Base-by-base conservation (phyloP, 345 rosid genomes). In the Theobroma cacao region DNA sequence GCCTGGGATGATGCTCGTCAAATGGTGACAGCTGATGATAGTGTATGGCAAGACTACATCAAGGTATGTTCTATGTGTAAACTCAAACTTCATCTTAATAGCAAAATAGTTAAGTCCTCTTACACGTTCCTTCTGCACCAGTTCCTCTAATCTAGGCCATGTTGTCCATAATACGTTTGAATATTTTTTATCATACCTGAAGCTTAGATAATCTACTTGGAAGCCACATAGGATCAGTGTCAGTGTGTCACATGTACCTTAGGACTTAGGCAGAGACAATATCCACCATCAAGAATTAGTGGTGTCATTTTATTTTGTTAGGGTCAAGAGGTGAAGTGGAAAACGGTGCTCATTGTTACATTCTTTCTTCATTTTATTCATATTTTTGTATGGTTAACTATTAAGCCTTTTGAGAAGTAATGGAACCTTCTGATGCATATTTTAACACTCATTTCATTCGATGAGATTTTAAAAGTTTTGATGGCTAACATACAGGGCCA, bases 1-100 rank as follows among this genome's bases (percentile, higher is more conserved):
- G 60, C 81, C 65, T 94, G 98, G 98, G 91, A 94, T 82, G 92
- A 91, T 83, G 83, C 89, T 55, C 93, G 93, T 43, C 92, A 91
- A 84, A 91, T 90, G 98, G 91, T 91, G 81, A 87, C 88, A 43
- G 97, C 97, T 40, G 93, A 94, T 83, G 94, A 92, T 86, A 82
- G 67, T 77, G 91, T 90, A 20, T 94, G 98, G 98, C 98, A 93
- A 83, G 94, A 88, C 48, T 88, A 90, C 80, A 91, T 93, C 71
- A 90, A 93, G 97, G 98, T 92, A 74, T 28, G 78, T 50, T 59
- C 41, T 43, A 11, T 50, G 15, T 52, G 26, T 36, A 26, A 75
- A 73, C 30, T 45, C 58, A 34, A 48, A 70, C 18, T 48, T 6
- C 8, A 20, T 22, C 40, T 31, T 33, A 15, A 15, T 6, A 14